These are phyloP conservation scores for Dinochytrium kinnereticum DNA, from an alignment of 371 early-diverging fungal genomes.

Conservation along the genomic window DNA sequence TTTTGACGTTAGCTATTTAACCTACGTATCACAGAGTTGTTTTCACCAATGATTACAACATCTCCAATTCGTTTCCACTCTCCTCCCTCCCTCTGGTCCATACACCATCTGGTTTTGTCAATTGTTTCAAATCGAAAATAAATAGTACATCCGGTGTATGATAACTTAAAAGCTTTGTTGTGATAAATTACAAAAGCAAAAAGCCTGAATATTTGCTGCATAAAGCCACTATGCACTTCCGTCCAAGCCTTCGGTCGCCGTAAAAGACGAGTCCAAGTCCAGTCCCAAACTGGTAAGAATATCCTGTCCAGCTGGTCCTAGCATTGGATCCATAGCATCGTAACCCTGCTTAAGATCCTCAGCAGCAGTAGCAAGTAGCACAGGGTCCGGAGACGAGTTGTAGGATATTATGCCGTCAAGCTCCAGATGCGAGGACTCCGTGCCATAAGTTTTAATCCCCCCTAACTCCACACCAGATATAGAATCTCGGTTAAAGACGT, in stretches of 20 bases:
- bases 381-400: not conserved
- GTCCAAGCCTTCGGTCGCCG: too few relatives aligned
- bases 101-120: too few relatives aligned
- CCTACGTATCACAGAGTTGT: too few relatives aligned
- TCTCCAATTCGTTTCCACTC: too few relatives aligned
- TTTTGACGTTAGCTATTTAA: too few relatives aligned
- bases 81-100: too few relatives aligned
- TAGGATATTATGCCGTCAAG: not conserved
- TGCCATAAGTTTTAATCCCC: not conserved
- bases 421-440: not conserved
- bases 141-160: too few relatives aligned
- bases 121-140: not conserved
- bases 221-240: not conserved
- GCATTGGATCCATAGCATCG: not conserved
- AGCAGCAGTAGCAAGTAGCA: slow-evolving; percentile 14
- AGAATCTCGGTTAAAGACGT: not conserved
- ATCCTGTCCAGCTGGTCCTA: not conserved
- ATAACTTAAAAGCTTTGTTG: not conserved
- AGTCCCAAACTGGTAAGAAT: slow-evolving; percentile 5
- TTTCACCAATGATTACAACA: too few relatives aligned
- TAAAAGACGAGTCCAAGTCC: not conserved
- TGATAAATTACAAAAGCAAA: not conserved
- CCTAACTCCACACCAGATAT: not conserved
- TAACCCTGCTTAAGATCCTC: slow-evolving; percentile 17
- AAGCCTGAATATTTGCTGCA: not conserved